phyloP scores from a whole-genome alignment of 1,284 basidiomycete genomes.

The Pulchroboletus neoregius region DNA sequence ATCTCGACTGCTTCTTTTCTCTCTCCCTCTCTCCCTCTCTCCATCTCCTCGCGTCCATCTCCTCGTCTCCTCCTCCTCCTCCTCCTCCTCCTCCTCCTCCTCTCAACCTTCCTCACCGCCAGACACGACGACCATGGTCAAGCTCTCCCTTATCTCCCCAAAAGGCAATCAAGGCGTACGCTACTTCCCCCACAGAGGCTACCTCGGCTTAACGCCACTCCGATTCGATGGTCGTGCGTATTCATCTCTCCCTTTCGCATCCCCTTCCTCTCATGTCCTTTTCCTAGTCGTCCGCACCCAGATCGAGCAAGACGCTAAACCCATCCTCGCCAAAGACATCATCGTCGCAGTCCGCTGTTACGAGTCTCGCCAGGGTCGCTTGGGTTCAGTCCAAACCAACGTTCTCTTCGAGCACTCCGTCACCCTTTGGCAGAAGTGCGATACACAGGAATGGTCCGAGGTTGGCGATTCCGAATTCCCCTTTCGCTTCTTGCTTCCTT shows the following conservation, averaged over 20 bases:
- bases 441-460: slow-evolving; percentile 50
- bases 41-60: slow-evolving; percentile 24
- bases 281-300: slow-evolving; percentile 59
- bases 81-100: slow-evolving; percentile 25
- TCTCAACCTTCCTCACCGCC: slow-evolving; percentile 29
- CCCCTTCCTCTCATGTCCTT: slow-evolving; percentile 6
- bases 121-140: slow-evolving; percentile 47
- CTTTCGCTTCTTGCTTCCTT: slow-evolving; percentile 67
- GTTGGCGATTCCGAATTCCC: slow-evolving; percentile 63
- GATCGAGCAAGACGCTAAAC: slow-evolving; percentile 66
- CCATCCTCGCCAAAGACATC: slow-evolving; percentile 58
- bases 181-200: slow-evolving; percentile 72
- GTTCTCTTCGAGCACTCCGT: slow-evolving; percentile 63
- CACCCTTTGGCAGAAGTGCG: slow-evolving; percentile 65
- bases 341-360: slow-evolving; percentile 72
- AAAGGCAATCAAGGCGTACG: slow-evolving; percentile 65
- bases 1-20: slow-evolving; percentile 34
- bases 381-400: slow-evolving; percentile 54
- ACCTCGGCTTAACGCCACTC: slow-evolving; percentile 76
- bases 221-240: slow-evolving; percentile 69
- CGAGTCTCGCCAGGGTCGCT: slow-evolving; percentile 62
- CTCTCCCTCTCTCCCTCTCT: slow-evolving; percentile 15
- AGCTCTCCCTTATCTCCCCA: slow-evolving; percentile 55
- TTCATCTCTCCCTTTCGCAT: slow-evolving; percentile 10
- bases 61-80: slow-evolving; percentile 22